Percentiles rank a stretch among this genome's conserved stretches.
phyloP scores from a whole-genome alignment of 192 early-diverging fungal species.

The Coemansia sp. region DNA sequence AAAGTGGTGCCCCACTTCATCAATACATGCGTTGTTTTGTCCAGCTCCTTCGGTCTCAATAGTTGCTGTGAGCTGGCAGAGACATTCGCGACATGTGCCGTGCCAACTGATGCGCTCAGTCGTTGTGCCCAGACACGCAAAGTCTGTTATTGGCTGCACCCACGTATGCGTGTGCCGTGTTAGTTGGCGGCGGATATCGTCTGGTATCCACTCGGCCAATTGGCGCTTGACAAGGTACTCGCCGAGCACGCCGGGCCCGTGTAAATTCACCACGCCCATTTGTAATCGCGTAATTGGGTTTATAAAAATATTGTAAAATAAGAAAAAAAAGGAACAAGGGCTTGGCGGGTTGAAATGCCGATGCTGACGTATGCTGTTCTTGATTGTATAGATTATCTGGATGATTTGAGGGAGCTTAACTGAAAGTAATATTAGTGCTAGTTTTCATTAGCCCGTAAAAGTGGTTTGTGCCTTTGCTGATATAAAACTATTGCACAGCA shows the following conservation, averaged over 20 bases:
- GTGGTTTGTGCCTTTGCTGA: too few relatives aligned
- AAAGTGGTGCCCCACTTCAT: constrained; percentile 38
- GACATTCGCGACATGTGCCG: constrained; percentile 29
- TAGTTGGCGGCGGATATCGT: constrained; percentile 17
- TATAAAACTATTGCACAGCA: too few relatives aligned
- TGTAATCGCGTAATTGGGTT: neutral
- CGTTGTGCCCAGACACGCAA: neutral
- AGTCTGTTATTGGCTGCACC: constrained; percentile 5
- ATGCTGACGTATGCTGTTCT: too few relatives aligned
- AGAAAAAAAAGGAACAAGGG: neutral
- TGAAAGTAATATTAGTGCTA: too few relatives aligned
- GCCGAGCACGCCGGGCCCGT: constrained; percentile 22
- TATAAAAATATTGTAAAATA: neutral
- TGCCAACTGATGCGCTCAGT: constrained; percentile 12
- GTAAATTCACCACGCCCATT: constrained; percentile 6
- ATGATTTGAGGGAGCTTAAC: too few relatives aligned
- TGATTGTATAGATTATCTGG: too few relatives aligned
- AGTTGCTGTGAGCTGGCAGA: constrained; percentile 14
- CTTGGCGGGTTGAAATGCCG: too few relatives aligned
- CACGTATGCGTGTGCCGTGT: constrained; percentile 35
- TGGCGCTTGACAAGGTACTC: constrained; percentile 30
- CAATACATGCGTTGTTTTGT: constrained; percentile 16
- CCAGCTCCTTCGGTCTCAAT: constrained; percentile 5
- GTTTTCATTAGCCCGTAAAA: too few relatives aligned
- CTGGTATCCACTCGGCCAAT: constrained; percentile 35